These are phyloP conservation scores for Cadophora luteo-olivacea DNA, from an alignment of 2,329 filamentous ascomycete species.

Conservation along the genomic window DNA sequence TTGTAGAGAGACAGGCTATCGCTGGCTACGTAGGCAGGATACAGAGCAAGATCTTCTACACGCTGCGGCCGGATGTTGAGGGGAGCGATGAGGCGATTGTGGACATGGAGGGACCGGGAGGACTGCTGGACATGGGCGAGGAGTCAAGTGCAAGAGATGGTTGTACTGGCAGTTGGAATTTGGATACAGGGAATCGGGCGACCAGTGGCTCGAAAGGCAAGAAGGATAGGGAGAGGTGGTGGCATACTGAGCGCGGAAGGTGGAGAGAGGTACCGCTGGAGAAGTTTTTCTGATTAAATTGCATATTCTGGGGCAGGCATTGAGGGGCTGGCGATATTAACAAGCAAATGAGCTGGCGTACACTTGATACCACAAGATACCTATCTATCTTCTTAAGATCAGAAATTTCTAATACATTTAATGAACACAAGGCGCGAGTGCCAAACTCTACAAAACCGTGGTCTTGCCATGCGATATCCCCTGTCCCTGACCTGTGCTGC, in stretches of 20 bases:
- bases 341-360: background rate
- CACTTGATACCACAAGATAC: background rate
- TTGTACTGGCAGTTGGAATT: constrained; percentile 39
- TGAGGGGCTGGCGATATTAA: background rate
- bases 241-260: constrained; percentile 41
- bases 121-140: constrained; percentile 55
- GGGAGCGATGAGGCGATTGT: constrained; percentile 63
- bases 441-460: background rate
- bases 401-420: background rate
- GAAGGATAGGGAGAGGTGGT: constrained; percentile 41
- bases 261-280: constrained; percentile 39
- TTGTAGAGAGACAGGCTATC: constrained; percentile 60
- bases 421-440: background rate
- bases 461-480: background rate
- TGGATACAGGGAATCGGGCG: constrained; percentile 16
- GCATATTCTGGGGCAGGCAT: background rate
- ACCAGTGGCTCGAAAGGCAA: constrained; percentile 27
- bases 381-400: background rate
- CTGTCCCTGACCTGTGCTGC: background rate
- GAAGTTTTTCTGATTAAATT: constrained; percentile 36
- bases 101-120: constrained; percentile 59
- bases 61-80: constrained; percentile 57
- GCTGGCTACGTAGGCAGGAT: constrained; percentile 67
- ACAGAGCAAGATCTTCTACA: constrained; percentile 65
- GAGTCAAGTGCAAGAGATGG: constrained; percentile 48